Percentiles rank a stretch among this genome's conserved stretches.
Conservation (phyloP, 75 land plant species). For the Gnetum montanum region DNA sequence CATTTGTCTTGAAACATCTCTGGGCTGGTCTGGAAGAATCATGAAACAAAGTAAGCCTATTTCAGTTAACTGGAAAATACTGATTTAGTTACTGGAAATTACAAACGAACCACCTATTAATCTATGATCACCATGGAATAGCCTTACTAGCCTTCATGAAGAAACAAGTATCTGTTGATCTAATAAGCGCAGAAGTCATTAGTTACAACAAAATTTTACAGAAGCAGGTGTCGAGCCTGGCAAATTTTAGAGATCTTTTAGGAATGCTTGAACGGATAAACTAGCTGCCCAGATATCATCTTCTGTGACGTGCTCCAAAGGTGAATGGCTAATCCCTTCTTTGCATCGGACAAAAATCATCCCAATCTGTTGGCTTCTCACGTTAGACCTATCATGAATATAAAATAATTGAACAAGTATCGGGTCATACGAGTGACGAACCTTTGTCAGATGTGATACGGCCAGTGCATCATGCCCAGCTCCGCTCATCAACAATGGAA, state of each 20-base stretch:
- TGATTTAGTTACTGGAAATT: too few relatives aligned
- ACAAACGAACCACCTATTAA: too few relatives aligned
- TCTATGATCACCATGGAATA: too few relatives aligned
- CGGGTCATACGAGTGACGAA: conserved; percentile 6
- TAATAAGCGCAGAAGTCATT: too few relatives aligned
- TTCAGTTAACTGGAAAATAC: too few relatives aligned
- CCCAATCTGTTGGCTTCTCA: conserved; percentile 44
- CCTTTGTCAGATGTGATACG: conserved; percentile 87
- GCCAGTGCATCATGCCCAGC: conserved; percentile 99
- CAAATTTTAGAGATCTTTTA: conserved; percentile 14
- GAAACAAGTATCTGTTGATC: too few relatives aligned
- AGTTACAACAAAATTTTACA: too few relatives aligned
- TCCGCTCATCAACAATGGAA: conserved; percentile 83
- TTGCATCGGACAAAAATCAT: conserved; percentile 95
- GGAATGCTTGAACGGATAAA: conserved; percentile 54
- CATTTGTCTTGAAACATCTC: too few relatives aligned
- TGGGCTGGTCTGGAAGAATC: too few relatives aligned
- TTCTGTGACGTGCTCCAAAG: conserved; percentile 77
- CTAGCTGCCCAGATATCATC: conserved; percentile 93
- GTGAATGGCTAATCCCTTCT: conserved; percentile 94
- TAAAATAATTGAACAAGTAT: background rate
- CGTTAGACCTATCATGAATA: background rate
- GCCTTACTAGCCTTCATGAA: too few relatives aligned
- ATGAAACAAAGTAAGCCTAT: too few relatives aligned
- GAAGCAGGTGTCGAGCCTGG: too few relatives aligned